Evolutionary conservation across 371 early-diverging fungal genomes (phyloP).

Genomic region (Syncephalastrum racemosum): DNA sequence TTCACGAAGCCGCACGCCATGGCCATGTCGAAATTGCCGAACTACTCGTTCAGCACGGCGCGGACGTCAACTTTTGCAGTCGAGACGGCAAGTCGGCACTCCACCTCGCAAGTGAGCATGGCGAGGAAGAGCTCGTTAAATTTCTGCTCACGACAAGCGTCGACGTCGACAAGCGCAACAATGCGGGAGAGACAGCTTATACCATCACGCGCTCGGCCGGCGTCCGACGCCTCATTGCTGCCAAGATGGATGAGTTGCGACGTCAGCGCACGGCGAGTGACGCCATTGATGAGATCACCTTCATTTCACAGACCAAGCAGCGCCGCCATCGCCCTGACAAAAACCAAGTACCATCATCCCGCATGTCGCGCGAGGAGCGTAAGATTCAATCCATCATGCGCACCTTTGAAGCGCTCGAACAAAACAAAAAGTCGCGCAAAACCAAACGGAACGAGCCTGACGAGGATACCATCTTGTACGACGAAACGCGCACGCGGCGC

Average conservation of each 20-base stretch:
- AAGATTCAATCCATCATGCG: conserved; percentile 68
- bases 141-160: conserved; percentile 68
- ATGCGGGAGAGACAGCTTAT: conserved; percentile 53
- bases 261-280: conserved; percentile 34
- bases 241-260: conserved; percentile 43
- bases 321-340: conserved; percentile 21
- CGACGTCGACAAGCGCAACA: conserved; percentile 53
- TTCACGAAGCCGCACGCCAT: conserved; percentile 78
- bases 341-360: conserved; percentile 10
- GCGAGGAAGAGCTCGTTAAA: conserved; percentile 61
- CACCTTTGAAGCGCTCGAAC: conserved; percentile 47
- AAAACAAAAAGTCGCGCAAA: conserved; percentile 23
- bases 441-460: conserved; percentile 8
- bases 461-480: conserved; percentile 2
- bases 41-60: conserved; percentile 69
- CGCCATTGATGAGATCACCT: conserved; percentile 36
- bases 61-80: conserved; percentile 64
- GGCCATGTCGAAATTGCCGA: conserved; percentile 66
- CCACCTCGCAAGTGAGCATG: conserved; percentile 66
- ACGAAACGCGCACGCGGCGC: conserved; percentile 9
- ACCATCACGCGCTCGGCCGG: conserved; percentile 45
- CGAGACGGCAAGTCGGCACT: conserved; percentile 65
- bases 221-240: conserved; percentile 38
- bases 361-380: conserved; percentile 66
- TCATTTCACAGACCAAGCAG: conserved; percentile 41